phyloP scores from a whole-genome alignment of 2,329 filamentous ascomycete species.

The Fusarium mexicanum region DNA sequence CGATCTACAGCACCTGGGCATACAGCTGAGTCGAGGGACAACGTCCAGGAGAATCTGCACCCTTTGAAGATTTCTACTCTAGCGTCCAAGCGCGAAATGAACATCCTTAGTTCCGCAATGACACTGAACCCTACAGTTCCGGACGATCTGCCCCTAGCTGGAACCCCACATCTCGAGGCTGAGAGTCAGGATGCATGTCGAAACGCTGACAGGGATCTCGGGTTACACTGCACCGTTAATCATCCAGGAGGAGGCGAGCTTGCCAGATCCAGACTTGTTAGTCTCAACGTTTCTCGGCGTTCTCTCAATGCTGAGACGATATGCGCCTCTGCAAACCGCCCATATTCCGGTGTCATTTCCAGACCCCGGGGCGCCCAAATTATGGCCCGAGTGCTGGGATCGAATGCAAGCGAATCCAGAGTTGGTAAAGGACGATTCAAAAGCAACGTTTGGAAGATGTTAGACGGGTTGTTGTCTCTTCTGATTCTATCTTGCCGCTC shows the following conservation, averaged over 20 bases:
- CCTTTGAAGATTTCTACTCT: not conserved
- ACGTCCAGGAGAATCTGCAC: slow-evolving; percentile 10
- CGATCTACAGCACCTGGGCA: slow-evolving; percentile 14
- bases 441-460: slow-evolving; percentile 21
- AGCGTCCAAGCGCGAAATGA: not conserved
- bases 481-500: slow-evolving; percentile 3
- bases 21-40: slow-evolving; percentile 17
- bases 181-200: slow-evolving; percentile 15
- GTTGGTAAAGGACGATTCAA: slow-evolving; percentile 35
- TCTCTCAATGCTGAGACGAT: slow-evolving; percentile 14
- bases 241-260: slow-evolving; percentile 9
- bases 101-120: not conserved
- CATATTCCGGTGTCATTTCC: slow-evolving; percentile 13
- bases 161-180: slow-evolving; percentile 22
- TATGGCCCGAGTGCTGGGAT: slow-evolving; percentile 26
- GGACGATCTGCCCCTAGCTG: slow-evolving; percentile 5
- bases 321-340: slow-evolving; percentile 10
- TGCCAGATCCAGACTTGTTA: slow-evolving; percentile 14
- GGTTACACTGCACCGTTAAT: slow-evolving; percentile 26
- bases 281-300: slow-evolving; percentile 12
- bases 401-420: slow-evolving; percentile 36
- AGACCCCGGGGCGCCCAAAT: slow-evolving; percentile 12
- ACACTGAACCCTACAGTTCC: not conserved
- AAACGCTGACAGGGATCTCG: slow-evolving; percentile 28
- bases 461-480: slow-evolving; percentile 13